Percentiles rank a stretch among this genome's conserved stretches.
phyloP scores from a whole-genome alignment of 176 grass and related monocot genomes.

The Miscanthus lutarioriparius region DNA sequence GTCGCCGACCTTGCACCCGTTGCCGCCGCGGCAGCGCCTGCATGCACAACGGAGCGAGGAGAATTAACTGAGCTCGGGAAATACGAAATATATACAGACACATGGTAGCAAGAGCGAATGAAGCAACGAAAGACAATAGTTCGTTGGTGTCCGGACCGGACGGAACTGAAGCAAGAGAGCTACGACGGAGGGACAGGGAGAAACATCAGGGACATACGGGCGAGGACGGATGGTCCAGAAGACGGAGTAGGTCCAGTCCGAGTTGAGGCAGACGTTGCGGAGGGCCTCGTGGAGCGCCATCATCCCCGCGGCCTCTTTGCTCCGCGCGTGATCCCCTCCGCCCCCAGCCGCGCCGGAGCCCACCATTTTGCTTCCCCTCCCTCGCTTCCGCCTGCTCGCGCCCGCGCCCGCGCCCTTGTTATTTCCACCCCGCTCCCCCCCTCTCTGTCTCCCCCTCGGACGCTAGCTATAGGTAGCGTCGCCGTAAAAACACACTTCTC shows the following conservation, averaged over 20 bases:
- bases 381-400: background rate
- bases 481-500: conserved; percentile 21
- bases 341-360: conserved; percentile 64
- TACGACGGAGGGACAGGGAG: background rate
- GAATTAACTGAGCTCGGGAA: too few species aligned
- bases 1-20: conserved; percentile 96
- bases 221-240: conserved; percentile 99
- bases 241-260: conserved; percentile 99
- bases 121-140: too few species aligned
- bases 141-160: background rate
- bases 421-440: background rate
- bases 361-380: conserved; percentile 54
- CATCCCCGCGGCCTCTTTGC: conserved; percentile 98
- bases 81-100: too few species aligned
- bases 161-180: background rate
- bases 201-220: conserved; percentile 50
- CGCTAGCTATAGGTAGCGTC: too few species aligned
- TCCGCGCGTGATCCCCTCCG: conserved; percentile 67
- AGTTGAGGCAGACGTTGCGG: conserved; percentile 91
- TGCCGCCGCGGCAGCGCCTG: conserved; percentile 91
- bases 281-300: conserved; percentile 97
- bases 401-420: too few species aligned
- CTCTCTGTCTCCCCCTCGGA: background rate
- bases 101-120: too few species aligned
- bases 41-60: too few species aligned